Percentiles rank a stretch among this genome's conserved stretches.
These are phyloP conservation scores for Arthrobotrys sphaeroides DNA, from an alignment of 2,329 filamentous ascomycete genomes.

Conservation along the genomic window DNA sequence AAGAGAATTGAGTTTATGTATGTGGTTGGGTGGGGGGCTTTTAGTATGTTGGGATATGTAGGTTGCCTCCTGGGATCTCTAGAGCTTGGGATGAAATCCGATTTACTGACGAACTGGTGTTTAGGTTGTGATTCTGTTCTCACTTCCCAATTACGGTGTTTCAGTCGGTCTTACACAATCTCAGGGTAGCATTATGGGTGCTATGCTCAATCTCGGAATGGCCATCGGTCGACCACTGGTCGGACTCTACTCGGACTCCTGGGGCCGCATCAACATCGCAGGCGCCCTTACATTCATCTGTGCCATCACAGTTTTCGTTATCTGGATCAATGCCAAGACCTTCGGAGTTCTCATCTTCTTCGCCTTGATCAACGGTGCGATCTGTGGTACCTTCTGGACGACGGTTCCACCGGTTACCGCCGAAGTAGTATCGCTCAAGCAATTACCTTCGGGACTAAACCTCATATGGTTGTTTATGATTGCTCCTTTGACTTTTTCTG, in stretches of 20 bases:
- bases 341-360: constrained; percentile 77
- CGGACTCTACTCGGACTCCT: constrained; percentile 75
- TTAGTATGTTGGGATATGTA: constrained; percentile 77
- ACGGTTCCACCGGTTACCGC: constrained; percentile 75
- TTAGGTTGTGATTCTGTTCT: constrained; percentile 45
- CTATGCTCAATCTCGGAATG: constrained; percentile 73
- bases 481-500: constrained; percentile 74
- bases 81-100: constrained; percentile 60
- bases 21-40: constrained; percentile 73
- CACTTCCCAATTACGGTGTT: constrained; percentile 72
- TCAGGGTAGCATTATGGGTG: constrained; percentile 76
- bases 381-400: constrained; percentile 77
- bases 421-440: constrained; percentile 76
- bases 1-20: constrained; percentile 71
- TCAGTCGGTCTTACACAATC: constrained; percentile 73
- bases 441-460: constrained; percentile 75
- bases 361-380: constrained; percentile 71
- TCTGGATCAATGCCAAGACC: constrained; percentile 75
- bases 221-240: constrained; percentile 76
- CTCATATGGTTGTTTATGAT: constrained; percentile 77
- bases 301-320: constrained; percentile 72
- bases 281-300: constrained; percentile 71
- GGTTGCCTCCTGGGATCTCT: constrained; percentile 67
- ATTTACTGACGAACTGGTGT: constrained; percentile 10
- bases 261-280: constrained; percentile 79